phyloP scores from a whole-genome alignment of 2,329 filamentous ascomycete species.

The Sphaerulina populicola region DNA sequence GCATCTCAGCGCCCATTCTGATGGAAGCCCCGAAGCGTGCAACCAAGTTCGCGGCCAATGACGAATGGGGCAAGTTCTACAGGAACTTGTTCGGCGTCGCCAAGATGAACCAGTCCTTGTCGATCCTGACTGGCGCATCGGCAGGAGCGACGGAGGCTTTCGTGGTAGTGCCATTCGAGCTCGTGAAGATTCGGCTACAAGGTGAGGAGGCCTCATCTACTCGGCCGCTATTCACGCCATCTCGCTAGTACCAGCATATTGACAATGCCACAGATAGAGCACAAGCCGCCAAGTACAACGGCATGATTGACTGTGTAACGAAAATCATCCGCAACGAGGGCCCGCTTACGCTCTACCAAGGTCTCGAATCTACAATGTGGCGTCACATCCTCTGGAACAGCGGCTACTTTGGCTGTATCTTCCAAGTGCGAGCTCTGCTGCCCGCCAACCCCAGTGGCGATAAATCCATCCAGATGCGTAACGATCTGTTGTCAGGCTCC shows the following conservation, averaged over 20 bases:
- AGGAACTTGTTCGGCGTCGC: constrained; percentile 72
- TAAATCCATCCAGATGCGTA: constrained; percentile 72
- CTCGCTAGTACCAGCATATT: constrained; percentile 1
- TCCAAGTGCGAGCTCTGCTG: constrained; percentile 81
- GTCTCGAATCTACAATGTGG: constrained; percentile 94
- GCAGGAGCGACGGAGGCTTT: constrained; percentile 94
- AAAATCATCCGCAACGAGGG: constrained; percentile 83
- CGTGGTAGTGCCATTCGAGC: constrained; percentile 94
- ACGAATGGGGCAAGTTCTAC: constrained; percentile 95
- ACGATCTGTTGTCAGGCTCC: constrained; percentile 78
- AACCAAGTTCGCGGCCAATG: constrained; percentile 98
- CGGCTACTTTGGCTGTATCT: constrained; percentile 97
- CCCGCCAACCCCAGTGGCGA: constrained; percentile 60
- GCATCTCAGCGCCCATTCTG: constrained; percentile 88
- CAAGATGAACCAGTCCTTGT: constrained; percentile 87
- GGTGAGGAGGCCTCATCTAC: constrained; percentile 16
- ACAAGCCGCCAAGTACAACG: constrained; percentile 77
- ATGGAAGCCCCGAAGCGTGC: constrained; percentile 96
- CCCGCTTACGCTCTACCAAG: constrained; percentile 84
- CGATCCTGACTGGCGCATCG: constrained; percentile 84
- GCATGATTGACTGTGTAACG: constrained; percentile 68
- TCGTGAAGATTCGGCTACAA: constrained; percentile 96
- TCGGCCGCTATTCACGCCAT: not conserved
- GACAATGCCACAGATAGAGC: constrained; percentile 59
- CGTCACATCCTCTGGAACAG: constrained; percentile 90